A percentile compares a stretch with the other conserved stretches of the same genome.
Conservation (phyloP, 495 filamentous ascomycete species). For the Echria macrotheca region DNA sequence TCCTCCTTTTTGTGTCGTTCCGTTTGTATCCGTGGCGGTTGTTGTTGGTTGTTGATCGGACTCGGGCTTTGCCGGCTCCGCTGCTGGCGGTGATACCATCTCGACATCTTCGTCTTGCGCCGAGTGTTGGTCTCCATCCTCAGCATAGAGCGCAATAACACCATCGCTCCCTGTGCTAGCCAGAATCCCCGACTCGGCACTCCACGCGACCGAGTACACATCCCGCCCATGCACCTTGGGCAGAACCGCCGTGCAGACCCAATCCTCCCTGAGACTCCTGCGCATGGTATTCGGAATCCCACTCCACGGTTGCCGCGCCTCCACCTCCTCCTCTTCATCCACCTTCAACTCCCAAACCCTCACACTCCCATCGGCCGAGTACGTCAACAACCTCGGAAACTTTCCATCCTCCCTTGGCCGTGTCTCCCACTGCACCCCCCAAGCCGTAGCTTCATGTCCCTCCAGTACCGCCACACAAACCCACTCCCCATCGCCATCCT, state of each 20-base stretch:
- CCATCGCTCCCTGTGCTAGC: slow-evolving; percentile 86
- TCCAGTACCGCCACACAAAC: slow-evolving; percentile 75
- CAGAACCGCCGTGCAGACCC: slow-evolving; percentile 66
- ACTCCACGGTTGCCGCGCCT: slow-evolving; percentile 26
- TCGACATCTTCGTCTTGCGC: slow-evolving; percentile 32
- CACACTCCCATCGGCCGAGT: slow-evolving; percentile 72
- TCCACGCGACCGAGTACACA: slow-evolving; percentile 80
- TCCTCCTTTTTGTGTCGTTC: too few species aligned
- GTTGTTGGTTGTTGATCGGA: too few species aligned
- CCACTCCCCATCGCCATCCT: slow-evolving; percentile 88
- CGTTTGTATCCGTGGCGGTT: too few species aligned
- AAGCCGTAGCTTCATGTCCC: slow-evolving; percentile 78
- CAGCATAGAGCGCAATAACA: slow-evolving; percentile 70
- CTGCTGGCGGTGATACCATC: slow-evolving; percentile 13
- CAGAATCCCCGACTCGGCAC: slow-evolving; percentile 62
- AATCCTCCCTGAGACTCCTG: slow-evolving; percentile 68
- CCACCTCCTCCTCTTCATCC: slow-evolving; percentile 44
- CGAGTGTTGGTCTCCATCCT: too few species aligned
- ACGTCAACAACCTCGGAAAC: slow-evolving; percentile 64
- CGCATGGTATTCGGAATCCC: slow-evolving; percentile 78
- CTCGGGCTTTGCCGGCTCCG: slow-evolving; percentile 14
- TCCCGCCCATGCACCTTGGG: slow-evolving; percentile 72
- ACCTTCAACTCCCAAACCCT: slow-evolving; percentile 68
- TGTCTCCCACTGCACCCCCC: slow-evolving; percentile 78
- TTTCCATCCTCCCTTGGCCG: slow-evolving; percentile 27